Evolutionary conservation across 1,139 yeast species (phyloP).

Genomic region (Yamadazyma buinensis): DNA sequence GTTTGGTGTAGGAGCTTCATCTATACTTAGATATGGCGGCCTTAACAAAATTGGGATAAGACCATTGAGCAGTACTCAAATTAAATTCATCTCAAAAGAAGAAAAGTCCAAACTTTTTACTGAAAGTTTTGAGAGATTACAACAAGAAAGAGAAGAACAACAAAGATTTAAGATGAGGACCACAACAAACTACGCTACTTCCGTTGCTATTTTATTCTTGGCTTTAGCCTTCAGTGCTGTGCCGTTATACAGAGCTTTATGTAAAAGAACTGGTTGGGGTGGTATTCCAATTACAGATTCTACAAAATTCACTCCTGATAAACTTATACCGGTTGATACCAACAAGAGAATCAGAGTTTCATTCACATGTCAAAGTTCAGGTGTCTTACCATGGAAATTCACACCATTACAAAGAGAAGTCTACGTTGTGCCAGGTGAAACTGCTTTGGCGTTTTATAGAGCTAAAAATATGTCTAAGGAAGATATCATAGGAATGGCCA

Average conservation of each 20-base stretch:
- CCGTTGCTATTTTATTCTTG: constrained; percentile 67
- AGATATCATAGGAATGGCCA: constrained; percentile 97
- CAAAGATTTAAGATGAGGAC: constrained; percentile 40
- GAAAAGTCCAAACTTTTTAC: constrained; percentile 16
- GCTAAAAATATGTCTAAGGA: constrained; percentile 83
- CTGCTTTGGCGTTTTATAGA: constrained; percentile 92
- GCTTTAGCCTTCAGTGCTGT: constrained; percentile 90
- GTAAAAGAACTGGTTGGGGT: constrained; percentile 95
- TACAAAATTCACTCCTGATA: constrained; percentile 78
- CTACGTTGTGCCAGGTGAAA: constrained; percentile 92
- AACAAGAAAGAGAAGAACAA: constrained; percentile 25
- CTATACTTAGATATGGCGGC: no score
- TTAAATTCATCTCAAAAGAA: constrained; percentile 6
- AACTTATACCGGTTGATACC: constrained; percentile 83
- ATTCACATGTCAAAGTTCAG: constrained; percentile 90
- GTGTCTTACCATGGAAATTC: constrained; percentile 92
- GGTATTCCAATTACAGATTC: constrained; percentile 92
- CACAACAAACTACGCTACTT: constrained; percentile 67
- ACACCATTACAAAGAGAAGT: constrained; percentile 95
- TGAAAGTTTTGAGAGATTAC: constrained; percentile 13
- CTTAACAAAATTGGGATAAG: no score
- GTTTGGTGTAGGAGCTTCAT: no score
- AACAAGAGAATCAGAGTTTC: constrained; percentile 76
- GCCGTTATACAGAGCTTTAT: constrained; percentile 85
- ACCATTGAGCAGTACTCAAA: no score